Conservation (phyloP, 805 yeast genomes). For the Barnettozyma botsteinii region DNA sequence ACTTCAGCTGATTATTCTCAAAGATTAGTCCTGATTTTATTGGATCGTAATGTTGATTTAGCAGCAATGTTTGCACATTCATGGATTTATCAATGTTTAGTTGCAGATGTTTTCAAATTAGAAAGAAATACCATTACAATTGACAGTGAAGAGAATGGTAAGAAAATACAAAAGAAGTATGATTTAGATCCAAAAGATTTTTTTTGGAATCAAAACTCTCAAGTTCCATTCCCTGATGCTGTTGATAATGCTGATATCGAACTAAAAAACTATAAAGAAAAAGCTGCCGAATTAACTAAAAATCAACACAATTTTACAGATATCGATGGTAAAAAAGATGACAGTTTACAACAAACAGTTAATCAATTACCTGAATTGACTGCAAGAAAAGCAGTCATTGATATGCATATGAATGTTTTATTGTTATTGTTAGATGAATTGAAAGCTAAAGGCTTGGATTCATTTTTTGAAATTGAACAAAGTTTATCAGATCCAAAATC, state of each 20-base stretch:
- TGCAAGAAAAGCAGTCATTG: slow-evolving; percentile 79
- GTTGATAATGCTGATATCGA: slow-evolving; percentile 93
- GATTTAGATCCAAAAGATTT: slow-evolving; percentile 92
- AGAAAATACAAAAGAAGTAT: slow-evolving; percentile 48
- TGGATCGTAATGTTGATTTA: slow-evolving; percentile 87
- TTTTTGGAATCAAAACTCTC: slow-evolving; percentile 83
- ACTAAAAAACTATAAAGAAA: slow-evolving; percentile 72
- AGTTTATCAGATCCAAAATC: slow-evolving; percentile 52
- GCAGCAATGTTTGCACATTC: slow-evolving; percentile 95
- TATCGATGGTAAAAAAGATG: slow-evolving; percentile 52
- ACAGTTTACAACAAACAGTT: slow-evolving; percentile 74
- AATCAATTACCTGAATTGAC: slow-evolving; percentile 90
- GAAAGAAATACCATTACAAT: slow-evolving; percentile 77
- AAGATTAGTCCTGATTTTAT: slow-evolving; percentile 69
- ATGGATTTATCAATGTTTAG: slow-evolving; percentile 96
- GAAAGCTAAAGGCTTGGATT: slow-evolving; percentile 82
- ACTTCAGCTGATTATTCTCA: slow-evolving; percentile 34
- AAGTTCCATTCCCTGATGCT: slow-evolving; percentile 96
- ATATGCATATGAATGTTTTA: slow-evolving; percentile 94
- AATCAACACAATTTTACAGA: slow-evolving; percentile 72
- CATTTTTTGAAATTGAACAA: slow-evolving; percentile 92
- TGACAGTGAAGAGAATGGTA: slow-evolving; percentile 33
- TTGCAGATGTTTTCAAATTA: slow-evolving; percentile 82
- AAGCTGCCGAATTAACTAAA: slow-evolving; percentile 79
- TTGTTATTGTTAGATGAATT: slow-evolving; percentile 77